phyloP scores from a whole-genome alignment of 768 basidiomycete species.

The Sporobolomyces roseus region DNA sequence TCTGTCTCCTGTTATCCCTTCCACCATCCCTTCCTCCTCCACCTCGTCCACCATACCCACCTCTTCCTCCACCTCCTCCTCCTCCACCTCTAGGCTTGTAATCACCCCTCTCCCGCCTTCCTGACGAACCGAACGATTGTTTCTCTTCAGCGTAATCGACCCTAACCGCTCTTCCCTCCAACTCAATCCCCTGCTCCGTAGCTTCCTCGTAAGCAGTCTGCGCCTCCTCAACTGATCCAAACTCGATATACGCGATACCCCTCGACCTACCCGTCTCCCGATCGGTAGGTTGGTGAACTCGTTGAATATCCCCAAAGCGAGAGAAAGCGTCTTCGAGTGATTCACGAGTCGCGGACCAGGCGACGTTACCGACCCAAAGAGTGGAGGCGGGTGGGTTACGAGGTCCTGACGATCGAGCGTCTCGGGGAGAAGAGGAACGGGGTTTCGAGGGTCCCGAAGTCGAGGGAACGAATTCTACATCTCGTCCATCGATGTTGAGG shows the following conservation, averaged over 20 bases:
- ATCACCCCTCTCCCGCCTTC: background rate
- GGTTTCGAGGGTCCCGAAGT: conserved; percentile 50
- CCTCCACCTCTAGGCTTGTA: conserved; percentile 4
- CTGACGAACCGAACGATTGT: too few species aligned
- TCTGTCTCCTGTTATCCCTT: background rate
- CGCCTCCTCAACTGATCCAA: conserved; percentile 71
- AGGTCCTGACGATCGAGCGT: conserved; percentile 36
- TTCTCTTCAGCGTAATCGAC: conserved; percentile 28
- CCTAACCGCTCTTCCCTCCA: conserved; percentile 26
- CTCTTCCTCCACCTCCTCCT: background rate
- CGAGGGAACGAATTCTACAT: conserved; percentile 76
- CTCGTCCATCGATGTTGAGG: conserved; percentile 82
- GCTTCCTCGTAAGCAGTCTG: conserved; percentile 64
- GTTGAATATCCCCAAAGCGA: conserved; percentile 72
- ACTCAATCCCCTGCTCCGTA: conserved; percentile 8
- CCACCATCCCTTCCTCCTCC: background rate
- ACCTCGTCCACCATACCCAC: background rate
- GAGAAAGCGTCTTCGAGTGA: conserved; percentile 80
- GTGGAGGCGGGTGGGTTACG: conserved; percentile 43
- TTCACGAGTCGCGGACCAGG: conserved; percentile 74
- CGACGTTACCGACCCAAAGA: conserved; percentile 86
- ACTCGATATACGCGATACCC: conserved; percentile 96
- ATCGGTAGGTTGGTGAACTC: conserved; percentile 82
- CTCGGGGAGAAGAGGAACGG: conserved; percentile 15
- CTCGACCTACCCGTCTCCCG: conserved; percentile 80